phyloP scores from a whole-genome alignment of 495 filamentous ascomycete genomes.

The Filosporella fistucella region DNA sequence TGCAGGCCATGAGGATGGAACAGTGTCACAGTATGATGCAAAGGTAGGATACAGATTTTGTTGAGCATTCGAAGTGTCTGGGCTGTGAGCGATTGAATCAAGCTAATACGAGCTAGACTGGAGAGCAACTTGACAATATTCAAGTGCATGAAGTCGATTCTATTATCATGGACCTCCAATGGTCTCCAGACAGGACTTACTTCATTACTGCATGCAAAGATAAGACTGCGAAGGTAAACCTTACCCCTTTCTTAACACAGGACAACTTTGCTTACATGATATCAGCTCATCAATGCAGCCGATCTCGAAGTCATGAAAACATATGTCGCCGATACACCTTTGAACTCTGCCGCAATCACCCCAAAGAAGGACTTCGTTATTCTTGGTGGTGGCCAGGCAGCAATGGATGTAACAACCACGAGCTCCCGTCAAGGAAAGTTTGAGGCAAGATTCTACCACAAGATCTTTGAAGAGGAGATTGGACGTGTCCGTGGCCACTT shows the following conservation, averaged over 20 bases:
- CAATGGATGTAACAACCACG: constrained; percentile 99
- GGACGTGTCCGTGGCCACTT: constrained; percentile 95
- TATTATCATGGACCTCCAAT: constrained; percentile 88
- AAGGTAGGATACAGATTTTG: constrained; percentile 76
- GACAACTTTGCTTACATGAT: not conserved
- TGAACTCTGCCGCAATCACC: constrained; percentile 91
- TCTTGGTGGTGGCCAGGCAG: constrained; percentile 94
- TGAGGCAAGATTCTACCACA: constrained; percentile 98
- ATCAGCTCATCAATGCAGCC: constrained; percentile 69
- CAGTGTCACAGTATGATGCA: constrained; percentile 87
- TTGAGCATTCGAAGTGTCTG: too few species aligned
- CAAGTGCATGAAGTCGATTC: constrained; percentile 76
- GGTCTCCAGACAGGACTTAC: constrained; percentile 88
- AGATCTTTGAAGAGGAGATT: constrained; percentile 97
- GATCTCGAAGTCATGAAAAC: constrained; percentile 91
- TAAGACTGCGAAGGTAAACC: constrained; percentile 82
- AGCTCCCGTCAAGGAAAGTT: constrained; percentile 93
- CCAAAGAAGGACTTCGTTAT: constrained; percentile 96
- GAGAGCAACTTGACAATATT: constrained; percentile 74
- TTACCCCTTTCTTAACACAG: not conserved
- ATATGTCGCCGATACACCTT: constrained; percentile 87
- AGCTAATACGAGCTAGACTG: constrained; percentile 44
- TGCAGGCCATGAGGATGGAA: constrained; percentile 94
- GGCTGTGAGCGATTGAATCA: not conserved
- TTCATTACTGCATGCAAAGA: constrained; percentile 98